phyloP scores from a whole-genome alignment of 208 protist genomes.

The Leishmania aethiopica region DNA sequence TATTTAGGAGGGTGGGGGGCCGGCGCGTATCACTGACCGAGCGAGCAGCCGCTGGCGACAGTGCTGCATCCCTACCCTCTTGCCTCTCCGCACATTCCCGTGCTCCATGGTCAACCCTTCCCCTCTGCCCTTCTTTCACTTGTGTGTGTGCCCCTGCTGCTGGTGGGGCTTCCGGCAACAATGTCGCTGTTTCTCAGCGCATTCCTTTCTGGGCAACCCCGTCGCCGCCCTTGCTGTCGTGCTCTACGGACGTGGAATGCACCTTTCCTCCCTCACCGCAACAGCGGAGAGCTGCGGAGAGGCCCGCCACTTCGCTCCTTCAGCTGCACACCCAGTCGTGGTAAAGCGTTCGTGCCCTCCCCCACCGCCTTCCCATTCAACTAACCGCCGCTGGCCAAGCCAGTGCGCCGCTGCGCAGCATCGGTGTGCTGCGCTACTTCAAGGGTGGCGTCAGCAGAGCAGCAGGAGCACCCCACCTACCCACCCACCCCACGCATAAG shows the following conservation, averaged over 20 bases:
- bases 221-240: neutral
- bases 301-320: neutral
- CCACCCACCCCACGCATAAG: neutral
- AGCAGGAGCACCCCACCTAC: neutral
- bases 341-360: neutral
- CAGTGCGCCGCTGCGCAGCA: neutral
- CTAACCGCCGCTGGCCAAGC: neutral
- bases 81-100: neutral
- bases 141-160: neutral
- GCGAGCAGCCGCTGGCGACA: neutral
- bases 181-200: neutral
- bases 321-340: neutral
- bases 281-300: neutral
- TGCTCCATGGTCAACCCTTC: neutral
- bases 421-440: neutral
- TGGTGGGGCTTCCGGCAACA: neutral
- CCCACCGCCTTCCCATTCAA: neutral
- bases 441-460: neutral
- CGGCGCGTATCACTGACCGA: neutral
- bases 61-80: neutral
- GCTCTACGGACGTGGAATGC: neutral
- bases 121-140: too few relatives aligned
- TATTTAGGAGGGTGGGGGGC: neutral
- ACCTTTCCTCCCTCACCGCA: neutral
- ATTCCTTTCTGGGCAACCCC: neutral